phyloP scores from a whole-genome alignment of 2,329 filamentous ascomycete genomes.

The Penicillium frequentans region DNA sequence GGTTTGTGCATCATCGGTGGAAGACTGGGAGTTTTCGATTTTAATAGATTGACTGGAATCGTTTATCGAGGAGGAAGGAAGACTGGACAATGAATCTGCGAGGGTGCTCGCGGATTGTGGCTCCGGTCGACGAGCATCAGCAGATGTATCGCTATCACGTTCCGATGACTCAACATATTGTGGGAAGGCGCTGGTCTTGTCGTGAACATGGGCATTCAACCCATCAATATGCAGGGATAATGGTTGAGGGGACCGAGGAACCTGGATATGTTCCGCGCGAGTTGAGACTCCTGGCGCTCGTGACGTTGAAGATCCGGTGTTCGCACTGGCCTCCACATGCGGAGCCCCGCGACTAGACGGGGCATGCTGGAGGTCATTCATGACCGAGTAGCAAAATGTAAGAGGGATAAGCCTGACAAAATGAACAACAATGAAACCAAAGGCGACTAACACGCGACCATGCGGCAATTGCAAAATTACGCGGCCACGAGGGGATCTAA shows the following conservation, averaged over 20 bases:
- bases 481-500: constrained; percentile 17
- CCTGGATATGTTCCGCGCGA: constrained; percentile 15
- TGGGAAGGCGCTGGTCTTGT: constrained; percentile 6
- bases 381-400: constrained; percentile 4
- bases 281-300: constrained; percentile 1
- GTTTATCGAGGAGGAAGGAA: constrained; percentile 15
- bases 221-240: constrained; percentile 21
- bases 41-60: constrained; percentile 10
- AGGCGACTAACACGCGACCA: constrained; percentile 11
- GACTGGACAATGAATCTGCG: constrained; percentile 16
- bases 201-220: constrained; percentile 12
- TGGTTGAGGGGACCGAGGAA: constrained; percentile 18
- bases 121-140: constrained; percentile 17
- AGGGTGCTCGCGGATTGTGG: constrained; percentile 17
- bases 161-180: constrained; percentile 21
- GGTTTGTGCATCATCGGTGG: constrained; percentile 7
- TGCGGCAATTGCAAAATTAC: constrained; percentile 17
- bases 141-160: constrained; percentile 22
- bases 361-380: constrained; percentile 16
- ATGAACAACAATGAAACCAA: background rate
- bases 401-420: background rate
- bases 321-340: constrained; percentile 20
- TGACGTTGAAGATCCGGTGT: constrained; percentile 11
- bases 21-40: constrained; percentile 6
- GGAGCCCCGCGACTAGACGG: constrained; percentile 16